phyloP scores from a whole-genome alignment of 2,329 filamentous ascomycete species.

The Zasmidium cellare region DNA sequence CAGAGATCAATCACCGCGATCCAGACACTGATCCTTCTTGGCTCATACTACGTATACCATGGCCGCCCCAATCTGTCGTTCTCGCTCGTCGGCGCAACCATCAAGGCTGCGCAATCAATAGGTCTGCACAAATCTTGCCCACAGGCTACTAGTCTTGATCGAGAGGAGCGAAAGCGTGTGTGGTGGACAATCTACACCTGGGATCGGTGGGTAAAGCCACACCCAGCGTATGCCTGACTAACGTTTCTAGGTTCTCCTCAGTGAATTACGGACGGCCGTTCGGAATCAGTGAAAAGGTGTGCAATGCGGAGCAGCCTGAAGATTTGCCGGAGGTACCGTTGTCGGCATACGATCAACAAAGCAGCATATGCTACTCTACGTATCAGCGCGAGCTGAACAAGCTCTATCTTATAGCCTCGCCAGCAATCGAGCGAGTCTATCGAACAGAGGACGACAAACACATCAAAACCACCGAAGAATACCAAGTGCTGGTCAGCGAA shows the following conservation, averaged over 20 bases:
- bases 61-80: too few species aligned
- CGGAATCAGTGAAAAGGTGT: neutral
- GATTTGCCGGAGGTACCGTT: neutral
- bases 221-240: too few species aligned
- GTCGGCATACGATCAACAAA: too few species aligned
- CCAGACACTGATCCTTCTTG: too few species aligned
- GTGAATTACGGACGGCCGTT: neutral
- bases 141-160: neutral
- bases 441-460: neutral
- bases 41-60: too few species aligned
- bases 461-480: neutral
- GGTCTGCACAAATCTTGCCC: too few species aligned
- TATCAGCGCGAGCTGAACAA: neutral
- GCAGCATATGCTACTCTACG: neutral
- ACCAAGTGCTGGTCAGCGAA: neutral
- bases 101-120: too few species aligned
- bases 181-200: neutral
- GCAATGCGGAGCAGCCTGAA: neutral
- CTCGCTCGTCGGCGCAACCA: too few species aligned
- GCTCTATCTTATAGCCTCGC: neutral
- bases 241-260: neutral
- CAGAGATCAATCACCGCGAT: too few species aligned
- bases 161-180: neutral
- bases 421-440: neutral
- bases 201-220: neutral